phyloP scores from a whole-genome alignment of 768 basidiomycete species.

The Postia placenta region DNA sequence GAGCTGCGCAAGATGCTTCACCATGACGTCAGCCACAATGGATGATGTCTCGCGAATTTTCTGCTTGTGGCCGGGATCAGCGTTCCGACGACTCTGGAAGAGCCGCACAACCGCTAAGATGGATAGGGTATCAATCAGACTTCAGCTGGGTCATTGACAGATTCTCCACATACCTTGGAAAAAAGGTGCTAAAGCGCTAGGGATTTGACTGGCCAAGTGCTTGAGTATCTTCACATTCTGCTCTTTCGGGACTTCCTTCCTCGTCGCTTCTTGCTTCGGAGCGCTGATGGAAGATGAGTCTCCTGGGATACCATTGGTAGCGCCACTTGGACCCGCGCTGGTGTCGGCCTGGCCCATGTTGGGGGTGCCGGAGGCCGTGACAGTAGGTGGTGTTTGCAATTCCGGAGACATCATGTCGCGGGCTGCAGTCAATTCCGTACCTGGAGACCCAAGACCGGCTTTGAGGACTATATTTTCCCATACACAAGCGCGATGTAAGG shows the following conservation, averaged over 20 bases:
- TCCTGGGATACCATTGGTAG: conserved; percentile 6
- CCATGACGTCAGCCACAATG: conserved; percentile 65
- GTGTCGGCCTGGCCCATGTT: neutral
- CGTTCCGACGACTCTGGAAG: conserved; percentile 75
- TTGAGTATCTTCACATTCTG: conserved; percentile 72
- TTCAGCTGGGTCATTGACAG: no score
- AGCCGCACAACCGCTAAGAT: conserved; percentile 75
- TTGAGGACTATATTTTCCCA: conserved; percentile 87
- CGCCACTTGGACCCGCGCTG: conserved; percentile 26
- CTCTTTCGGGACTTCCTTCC: conserved; percentile 43
- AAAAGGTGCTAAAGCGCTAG: conserved; percentile 70
- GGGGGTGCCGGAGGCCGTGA: conserved; percentile 25
- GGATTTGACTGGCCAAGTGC: conserved; percentile 74
- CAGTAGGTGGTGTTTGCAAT: conserved; percentile 6
- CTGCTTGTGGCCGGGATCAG: conserved; percentile 69
- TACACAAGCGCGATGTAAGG: conserved; percentile 73
- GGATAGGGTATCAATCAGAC: neutral
- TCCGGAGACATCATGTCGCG: neutral
- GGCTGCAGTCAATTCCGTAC: conserved; percentile 7
- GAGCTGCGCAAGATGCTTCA: conserved; percentile 57
- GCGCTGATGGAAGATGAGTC: conserved; percentile 15
- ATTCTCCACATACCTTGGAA: conserved; percentile 59
- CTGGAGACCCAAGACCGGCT: conserved; percentile 35
- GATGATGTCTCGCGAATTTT: conserved; percentile 68
- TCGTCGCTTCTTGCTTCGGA: conserved; percentile 19